Conservation (phyloP, 306 rosid species). For the Canavalia gladiata region DNA sequence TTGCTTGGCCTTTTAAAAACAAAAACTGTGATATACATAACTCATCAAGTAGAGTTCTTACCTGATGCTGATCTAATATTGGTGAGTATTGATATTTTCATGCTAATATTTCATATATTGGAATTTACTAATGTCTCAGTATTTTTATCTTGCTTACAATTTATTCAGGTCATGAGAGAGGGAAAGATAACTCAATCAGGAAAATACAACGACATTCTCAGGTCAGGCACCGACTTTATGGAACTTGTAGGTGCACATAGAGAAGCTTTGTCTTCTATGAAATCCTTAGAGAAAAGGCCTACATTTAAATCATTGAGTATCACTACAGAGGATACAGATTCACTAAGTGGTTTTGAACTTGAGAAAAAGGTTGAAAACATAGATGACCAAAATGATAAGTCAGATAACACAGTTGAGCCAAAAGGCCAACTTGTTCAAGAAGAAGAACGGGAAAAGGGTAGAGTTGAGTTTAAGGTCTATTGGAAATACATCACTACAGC, state of each 20-base stretch:
- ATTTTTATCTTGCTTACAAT: slow-evolving; percentile 22
- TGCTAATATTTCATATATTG: background rate
- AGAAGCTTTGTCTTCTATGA: slow-evolving; percentile 66
- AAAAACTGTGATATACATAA: slow-evolving; percentile 72
- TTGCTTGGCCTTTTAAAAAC: slow-evolving; percentile 69
- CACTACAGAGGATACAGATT: slow-evolving; percentile 42
- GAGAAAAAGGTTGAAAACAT: background rate
- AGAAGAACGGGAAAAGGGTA: slow-evolving; percentile 11
- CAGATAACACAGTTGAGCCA: background rate
- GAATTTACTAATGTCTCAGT: background rate
- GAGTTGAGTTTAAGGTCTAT: background rate
- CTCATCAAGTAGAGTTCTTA: slow-evolving; percentile 86
- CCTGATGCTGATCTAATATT: slow-evolving; percentile 75
- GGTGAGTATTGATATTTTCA: slow-evolving; percentile 53
- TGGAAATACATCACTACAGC: slow-evolving; percentile 12
- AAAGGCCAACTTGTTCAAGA: slow-evolving; percentile 19
- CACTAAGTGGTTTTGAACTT: background rate
- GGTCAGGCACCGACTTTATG: slow-evolving; percentile 69
- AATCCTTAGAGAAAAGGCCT: slow-evolving; percentile 33
- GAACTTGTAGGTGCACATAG: slow-evolving; percentile 79
- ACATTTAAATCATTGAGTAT: slow-evolving; percentile 22
- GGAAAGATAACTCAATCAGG: slow-evolving; percentile 77
- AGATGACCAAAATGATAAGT: background rate
- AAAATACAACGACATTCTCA: slow-evolving; percentile 64
- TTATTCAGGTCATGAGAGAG: slow-evolving; percentile 73